Evolutionary conservation across 2,329 filamentous ascomycete genomes (phyloP).

Genomic region (Phyllosticta ampelicida): DNA sequence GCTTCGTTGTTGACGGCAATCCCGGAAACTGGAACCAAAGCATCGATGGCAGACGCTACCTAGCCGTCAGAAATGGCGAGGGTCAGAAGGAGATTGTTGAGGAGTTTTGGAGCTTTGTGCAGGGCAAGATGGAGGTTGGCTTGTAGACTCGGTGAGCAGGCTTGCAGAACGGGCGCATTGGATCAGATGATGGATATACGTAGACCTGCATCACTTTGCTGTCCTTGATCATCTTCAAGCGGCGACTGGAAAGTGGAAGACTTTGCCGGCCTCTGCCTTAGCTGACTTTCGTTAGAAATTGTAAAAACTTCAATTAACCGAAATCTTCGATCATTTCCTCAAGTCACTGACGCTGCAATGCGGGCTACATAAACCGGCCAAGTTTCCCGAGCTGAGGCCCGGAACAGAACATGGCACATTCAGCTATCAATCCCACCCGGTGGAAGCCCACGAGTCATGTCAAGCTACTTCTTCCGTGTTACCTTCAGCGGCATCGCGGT

Average conservation of each 20-base stretch:
- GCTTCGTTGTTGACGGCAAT: slow-evolving; percentile 61
- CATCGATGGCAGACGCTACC: slow-evolving; percentile 47
- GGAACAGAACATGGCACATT: no score
- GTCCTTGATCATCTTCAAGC: not conserved
- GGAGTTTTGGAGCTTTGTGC: slow-evolving; percentile 38
- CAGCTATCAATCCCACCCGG: no score
- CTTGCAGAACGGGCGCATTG: not conserved
- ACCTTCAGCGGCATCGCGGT: no score
- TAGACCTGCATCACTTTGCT: not conserved
- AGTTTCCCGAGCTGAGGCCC: no score
- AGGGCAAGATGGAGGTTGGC: slow-evolving; percentile 36
- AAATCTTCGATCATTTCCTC: no score
- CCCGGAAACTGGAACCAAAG: slow-evolving; percentile 55
- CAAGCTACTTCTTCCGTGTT: no score
- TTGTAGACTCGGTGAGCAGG: not conserved
- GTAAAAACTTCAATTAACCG: not conserved
- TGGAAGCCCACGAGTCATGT: no score
- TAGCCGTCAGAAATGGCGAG: slow-evolving; percentile 36
- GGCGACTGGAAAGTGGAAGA: not conserved
- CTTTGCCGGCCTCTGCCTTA: not conserved
- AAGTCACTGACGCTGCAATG: no score
- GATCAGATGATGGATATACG: not conserved
- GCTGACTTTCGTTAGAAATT: not conserved
- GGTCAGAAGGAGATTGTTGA: slow-evolving; percentile 37
- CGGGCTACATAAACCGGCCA: no score